Percentiles rank a stretch among this genome's conserved stretches.
phyloP scores from a whole-genome alignment of 2,329 filamentous ascomycete species.

The Calonectria pteridis region DNA sequence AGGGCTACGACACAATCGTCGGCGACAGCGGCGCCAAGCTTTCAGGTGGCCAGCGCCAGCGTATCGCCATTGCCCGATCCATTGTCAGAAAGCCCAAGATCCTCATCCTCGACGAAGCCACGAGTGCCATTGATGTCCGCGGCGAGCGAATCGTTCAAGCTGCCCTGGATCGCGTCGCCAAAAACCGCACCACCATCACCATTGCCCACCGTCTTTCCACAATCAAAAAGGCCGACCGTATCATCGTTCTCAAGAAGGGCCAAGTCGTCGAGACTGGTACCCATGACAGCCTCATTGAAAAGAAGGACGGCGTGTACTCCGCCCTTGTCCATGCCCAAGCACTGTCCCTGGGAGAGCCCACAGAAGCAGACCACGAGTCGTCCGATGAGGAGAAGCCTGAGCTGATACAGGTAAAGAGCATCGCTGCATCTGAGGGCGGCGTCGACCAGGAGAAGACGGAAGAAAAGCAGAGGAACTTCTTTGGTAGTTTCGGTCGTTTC shows the following conservation, averaged over 20 bases:
- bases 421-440: slow-evolving; percentile 52
- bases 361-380: slow-evolving; percentile 50
- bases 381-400: slow-evolving; percentile 55
- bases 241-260: slow-evolving; percentile 81
- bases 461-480: slow-evolving; percentile 56
- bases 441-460: slow-evolving; percentile 35
- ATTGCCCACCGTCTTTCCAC: slow-evolving; percentile 83
- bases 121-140: slow-evolving; percentile 71
- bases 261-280: slow-evolving; percentile 79
- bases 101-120: slow-evolving; percentile 83
- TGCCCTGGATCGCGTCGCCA: slow-evolving; percentile 71
- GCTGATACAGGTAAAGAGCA: slow-evolving; percentile 61
- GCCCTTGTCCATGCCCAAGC: slow-evolving; percentile 75
- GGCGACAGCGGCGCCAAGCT: slow-evolving; percentile 84
- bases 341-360: slow-evolving; percentile 64
- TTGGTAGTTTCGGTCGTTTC: slow-evolving; percentile 67
- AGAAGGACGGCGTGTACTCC: slow-evolving; percentile 73
- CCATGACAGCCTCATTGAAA: slow-evolving; percentile 76
- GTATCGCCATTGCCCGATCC: slow-evolving; percentile 81
- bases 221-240: slow-evolving; percentile 82
- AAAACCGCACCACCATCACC: slow-evolving; percentile 76
- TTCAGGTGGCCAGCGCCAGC: slow-evolving; percentile 88
- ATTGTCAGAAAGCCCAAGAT: slow-evolving; percentile 80
- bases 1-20: slow-evolving; percentile 80
- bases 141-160: slow-evolving; percentile 73